Conservation (phyloP, 768 basidiomycete species). For the Amanita rimosa region DNA sequence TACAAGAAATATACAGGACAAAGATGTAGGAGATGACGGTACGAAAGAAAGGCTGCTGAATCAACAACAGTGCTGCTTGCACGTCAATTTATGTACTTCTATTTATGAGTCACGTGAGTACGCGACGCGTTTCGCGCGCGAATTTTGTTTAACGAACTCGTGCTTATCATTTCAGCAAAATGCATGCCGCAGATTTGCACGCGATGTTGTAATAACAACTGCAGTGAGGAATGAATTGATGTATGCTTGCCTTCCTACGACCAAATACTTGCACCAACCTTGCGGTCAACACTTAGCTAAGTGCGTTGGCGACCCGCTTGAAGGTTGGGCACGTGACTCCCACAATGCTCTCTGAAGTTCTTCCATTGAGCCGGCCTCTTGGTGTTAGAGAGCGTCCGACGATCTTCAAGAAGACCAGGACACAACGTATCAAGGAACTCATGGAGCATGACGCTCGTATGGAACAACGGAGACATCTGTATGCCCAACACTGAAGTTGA, state of each 20-base stretch:
- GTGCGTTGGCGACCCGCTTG: too few species aligned
- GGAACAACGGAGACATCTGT: slow-evolving; percentile 59
- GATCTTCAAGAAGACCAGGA: slow-evolving; percentile 44
- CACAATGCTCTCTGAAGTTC: not conserved
- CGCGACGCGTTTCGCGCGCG: slow-evolving; percentile 3
- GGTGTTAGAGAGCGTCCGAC: slow-evolving; percentile 67
- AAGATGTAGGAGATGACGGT: slow-evolving; percentile 20
- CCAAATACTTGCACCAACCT: too few species aligned
- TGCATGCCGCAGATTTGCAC: too few species aligned
- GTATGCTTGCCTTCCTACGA: too few species aligned
- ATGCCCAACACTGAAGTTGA: slow-evolving; percentile 11
- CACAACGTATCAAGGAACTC: slow-evolving; percentile 53
- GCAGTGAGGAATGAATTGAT: too few species aligned
- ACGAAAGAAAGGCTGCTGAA: slow-evolving; percentile 22
- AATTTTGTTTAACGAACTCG: not conserved
- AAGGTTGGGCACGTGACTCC: too few species aligned
- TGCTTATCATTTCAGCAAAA: too few species aligned
- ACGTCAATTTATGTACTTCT: slow-evolving; percentile 30
- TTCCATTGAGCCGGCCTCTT: slow-evolving; percentile 47
- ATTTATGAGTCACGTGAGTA: slow-evolving; percentile 21
- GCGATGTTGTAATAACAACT: too few species aligned
- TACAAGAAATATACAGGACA: slow-evolving; percentile 12
- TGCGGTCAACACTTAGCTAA: too few species aligned
- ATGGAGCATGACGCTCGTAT: slow-evolving; percentile 62
- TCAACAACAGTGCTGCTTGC: slow-evolving; percentile 20